These are phyloP conservation scores for Pelargonium australe DNA, from an alignment of 441 rosid genomes.

Conservation along the genomic window DNA sequence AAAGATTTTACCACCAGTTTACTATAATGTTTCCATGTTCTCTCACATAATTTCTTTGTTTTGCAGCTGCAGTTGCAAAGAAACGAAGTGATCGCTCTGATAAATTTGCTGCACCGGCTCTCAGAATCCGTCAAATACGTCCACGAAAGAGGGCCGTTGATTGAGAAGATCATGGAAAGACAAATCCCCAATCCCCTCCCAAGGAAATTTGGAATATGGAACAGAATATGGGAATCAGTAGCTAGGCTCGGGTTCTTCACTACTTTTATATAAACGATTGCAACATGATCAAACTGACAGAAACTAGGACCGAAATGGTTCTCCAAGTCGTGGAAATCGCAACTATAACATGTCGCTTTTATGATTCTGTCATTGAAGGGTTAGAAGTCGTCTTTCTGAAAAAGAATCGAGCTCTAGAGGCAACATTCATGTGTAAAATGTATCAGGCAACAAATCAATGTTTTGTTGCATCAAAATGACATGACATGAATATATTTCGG, in stretches of 20 bases:
- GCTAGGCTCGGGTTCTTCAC: conserved; percentile 22
- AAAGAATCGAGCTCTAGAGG: too few species aligned
- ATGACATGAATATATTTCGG: too few species aligned
- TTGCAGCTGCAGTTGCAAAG: conserved; percentile 60
- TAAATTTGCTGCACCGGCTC: conserved; percentile 66
- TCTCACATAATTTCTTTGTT: neutral
- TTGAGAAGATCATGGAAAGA: conserved; percentile 42
- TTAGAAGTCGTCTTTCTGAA: too few species aligned
- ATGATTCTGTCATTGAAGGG: too few species aligned
- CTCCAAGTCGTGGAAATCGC: neutral
- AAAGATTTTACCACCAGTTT: neutral
- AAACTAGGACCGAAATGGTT: neutral
- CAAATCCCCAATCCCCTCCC: conserved; percentile 20
- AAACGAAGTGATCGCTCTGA: conserved; percentile 78
- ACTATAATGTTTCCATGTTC: neutral
- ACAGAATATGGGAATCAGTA: conserved; percentile 27
- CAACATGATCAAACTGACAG: neutral
- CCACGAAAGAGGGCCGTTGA: conserved; percentile 52
- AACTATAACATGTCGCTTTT: neutral
- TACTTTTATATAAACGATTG: neutral
- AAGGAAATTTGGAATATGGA: conserved; percentile 20
- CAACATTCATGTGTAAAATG: too few species aligned
- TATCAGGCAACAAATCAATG: too few species aligned
- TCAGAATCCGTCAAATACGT: conserved; percentile 69
- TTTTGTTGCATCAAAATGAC: too few species aligned